These are phyloP conservation scores for Penicillium paradoxum DNA, from an alignment of 495 filamentous ascomycete species.

Conservation along the genomic window DNA sequence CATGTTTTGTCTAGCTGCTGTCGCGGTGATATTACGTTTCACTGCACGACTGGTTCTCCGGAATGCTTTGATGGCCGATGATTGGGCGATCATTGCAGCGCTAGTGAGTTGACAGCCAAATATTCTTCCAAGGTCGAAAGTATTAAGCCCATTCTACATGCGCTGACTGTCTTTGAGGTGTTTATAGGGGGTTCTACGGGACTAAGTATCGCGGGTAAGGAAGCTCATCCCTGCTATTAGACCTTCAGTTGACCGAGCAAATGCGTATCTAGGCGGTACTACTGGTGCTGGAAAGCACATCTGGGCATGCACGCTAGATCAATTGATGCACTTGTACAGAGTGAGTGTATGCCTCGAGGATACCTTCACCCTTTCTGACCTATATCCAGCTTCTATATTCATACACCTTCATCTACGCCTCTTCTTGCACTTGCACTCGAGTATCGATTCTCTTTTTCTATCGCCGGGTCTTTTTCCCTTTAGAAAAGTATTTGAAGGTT, in stretches of 20 bases:
- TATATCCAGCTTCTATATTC: constrained; percentile 26
- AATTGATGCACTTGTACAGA: constrained; percentile 16
- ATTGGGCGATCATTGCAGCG: constrained; percentile 30
- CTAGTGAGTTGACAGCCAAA: constrained; percentile 15
- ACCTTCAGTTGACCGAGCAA: not conserved
- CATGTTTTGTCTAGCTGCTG: constrained; percentile 27
- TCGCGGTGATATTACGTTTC: constrained; percentile 30
- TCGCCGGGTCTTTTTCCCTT: constrained; percentile 25
- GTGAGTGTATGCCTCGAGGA: not conserved
- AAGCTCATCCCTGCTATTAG: not conserved
- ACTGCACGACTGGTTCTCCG: constrained; percentile 21
- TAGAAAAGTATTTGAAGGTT: constrained; percentile 15
- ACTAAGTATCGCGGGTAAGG: constrained; percentile 23
- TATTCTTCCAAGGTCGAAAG: not conserved
- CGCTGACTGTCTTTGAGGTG: not conserved
- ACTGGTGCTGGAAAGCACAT: constrained; percentile 27
- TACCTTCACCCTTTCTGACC: not conserved
- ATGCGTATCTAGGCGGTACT: constrained; percentile 14
- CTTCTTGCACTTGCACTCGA: constrained; percentile 27
- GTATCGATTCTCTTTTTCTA: constrained; percentile 36
- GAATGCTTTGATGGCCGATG: constrained; percentile 28
- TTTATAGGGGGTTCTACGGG: constrained; percentile 18
- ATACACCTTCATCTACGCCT: constrained; percentile 32
- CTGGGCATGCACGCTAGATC: constrained; percentile 19
- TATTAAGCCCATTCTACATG: not conserved